Conservation (phyloP, 345 rosid genomes). For the Microthlaspi erraticum region DNA sequence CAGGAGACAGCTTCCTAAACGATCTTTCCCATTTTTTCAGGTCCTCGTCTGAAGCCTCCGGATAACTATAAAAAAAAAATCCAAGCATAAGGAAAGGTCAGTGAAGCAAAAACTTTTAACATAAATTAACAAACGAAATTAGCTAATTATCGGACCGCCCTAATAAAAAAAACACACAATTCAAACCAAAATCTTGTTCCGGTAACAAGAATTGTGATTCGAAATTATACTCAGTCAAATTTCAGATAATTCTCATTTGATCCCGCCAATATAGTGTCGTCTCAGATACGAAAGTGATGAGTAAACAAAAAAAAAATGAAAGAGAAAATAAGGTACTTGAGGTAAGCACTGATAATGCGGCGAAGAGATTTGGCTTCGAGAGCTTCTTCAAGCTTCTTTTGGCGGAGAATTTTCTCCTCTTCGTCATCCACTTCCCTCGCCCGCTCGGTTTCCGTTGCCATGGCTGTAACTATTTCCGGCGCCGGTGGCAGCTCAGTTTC, state of each 20-base stretch:
- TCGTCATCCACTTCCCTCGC: slow-evolving; percentile 48
- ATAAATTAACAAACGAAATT: neutral
- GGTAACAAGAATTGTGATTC: slow-evolving; percentile 5
- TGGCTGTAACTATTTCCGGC: neutral
- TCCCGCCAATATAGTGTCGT: neutral
- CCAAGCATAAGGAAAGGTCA: slow-evolving; percentile 5
- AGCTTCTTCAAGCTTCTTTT: slow-evolving; percentile 84
- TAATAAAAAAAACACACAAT: neutral
- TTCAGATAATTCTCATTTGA: neutral
- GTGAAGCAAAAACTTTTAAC: neutral
- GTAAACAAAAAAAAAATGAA: neutral
- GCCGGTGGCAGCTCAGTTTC: neutral
- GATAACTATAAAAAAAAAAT: slow-evolving; percentile 57
- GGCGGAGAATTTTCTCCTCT: slow-evolving; percentile 69
- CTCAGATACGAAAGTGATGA: neutral
- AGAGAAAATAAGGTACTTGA: slow-evolving; percentile 56
- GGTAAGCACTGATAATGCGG: slow-evolving; percentile 94
- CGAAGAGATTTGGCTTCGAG: slow-evolving; percentile 93
- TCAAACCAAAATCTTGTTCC: neutral
- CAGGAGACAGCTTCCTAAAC: slow-evolving; percentile 71
- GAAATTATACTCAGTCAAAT: slow-evolving; percentile 1
- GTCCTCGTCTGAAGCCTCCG: slow-evolving; percentile 89
- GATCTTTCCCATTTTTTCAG: slow-evolving; percentile 80
- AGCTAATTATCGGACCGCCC: neutral
- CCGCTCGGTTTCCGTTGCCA: neutral